Percentiles rank a stretch among this genome's conserved stretches.
Evolutionary conservation across 768 basidiomycete genomes (phyloP).

Genomic region (Paxillus rubicundulus): DNA sequence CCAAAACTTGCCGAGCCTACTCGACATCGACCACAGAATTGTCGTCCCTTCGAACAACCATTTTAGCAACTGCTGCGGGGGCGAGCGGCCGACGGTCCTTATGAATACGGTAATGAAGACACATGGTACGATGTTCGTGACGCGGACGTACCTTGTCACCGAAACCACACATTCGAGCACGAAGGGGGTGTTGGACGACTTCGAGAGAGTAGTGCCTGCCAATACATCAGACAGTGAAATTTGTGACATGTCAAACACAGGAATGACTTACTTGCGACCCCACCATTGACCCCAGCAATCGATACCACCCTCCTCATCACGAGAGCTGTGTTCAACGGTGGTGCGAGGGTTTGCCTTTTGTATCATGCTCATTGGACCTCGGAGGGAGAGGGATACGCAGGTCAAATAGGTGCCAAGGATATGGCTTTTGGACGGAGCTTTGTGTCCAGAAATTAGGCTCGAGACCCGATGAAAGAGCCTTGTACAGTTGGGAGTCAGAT

Average conservation of each 20-base stretch:
- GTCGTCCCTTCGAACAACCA: slow-evolving; percentile 70
- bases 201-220: slow-evolving; percentile 78
- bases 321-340: slow-evolving; percentile 16
- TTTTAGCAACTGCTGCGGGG: slow-evolving; percentile 85
- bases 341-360: slow-evolving; percentile 56
- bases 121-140: slow-evolving; percentile 8
- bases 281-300: slow-evolving; percentile 73
- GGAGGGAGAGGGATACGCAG: not conserved
- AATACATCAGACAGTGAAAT: slow-evolving; percentile 7
- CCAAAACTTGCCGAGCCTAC: slow-evolving; percentile 44
- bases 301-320: slow-evolving; percentile 36
- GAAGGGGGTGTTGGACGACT: slow-evolving; percentile 82
- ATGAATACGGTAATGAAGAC: slow-evolving; percentile 11
- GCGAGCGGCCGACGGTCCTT: slow-evolving; percentile 92
- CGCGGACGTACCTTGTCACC: slow-evolving; percentile 77
- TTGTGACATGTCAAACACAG: not conserved
- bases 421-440: not conserved
- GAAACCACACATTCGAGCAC: slow-evolving; percentile 95
- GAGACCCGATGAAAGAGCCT: slow-evolving; percentile 1
- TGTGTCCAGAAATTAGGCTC: slow-evolving; percentile 6
- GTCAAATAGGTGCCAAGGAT: not conserved
- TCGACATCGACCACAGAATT: slow-evolving; percentile 68
- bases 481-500: slow-evolving; percentile 28
- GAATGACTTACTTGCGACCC: slow-evolving; percentile 52
- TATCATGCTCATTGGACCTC: slow-evolving; percentile 47